A percentile compares a stretch with the other conserved stretches of the same genome.
phyloP scores from a whole-genome alignment of 495 filamentous ascomycete genomes.

The Penicillium longicatenatum region DNA sequence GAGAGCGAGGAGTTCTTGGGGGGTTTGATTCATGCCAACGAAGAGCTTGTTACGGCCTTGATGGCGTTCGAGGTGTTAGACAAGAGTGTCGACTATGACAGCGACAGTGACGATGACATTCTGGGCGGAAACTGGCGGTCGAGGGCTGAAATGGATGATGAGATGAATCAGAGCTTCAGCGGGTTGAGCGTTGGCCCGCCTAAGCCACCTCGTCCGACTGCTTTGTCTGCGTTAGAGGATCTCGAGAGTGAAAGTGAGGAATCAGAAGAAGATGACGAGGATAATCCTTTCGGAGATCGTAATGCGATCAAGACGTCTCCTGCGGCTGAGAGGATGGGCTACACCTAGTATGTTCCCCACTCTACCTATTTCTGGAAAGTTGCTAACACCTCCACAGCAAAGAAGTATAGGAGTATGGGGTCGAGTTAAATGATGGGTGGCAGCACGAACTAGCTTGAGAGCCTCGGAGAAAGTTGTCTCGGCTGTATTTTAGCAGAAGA shows the following conservation, averaged over 20 bases:
- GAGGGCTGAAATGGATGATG: conserved; percentile 29
- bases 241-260: conserved; percentile 52
- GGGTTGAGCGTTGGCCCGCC: conserved; percentile 45
- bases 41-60: conserved; percentile 84
- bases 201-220: conserved; percentile 44
- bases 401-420: conserved; percentile 20
- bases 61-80: conserved; percentile 95
- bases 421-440: not conserved
- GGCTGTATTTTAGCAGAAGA: not conserved
- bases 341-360: conserved; percentile 50
- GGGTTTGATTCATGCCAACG: conserved; percentile 77
- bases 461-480: not conserved
- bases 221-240: conserved; percentile 23
- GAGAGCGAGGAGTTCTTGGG: conserved; percentile 82
- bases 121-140: conserved; percentile 41
- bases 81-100: conserved; percentile 94
- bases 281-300: conserved; percentile 77
- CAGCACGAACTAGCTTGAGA: not conserved
- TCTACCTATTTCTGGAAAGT: not conserved
- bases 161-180: conserved; percentile 39
- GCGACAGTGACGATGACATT: conserved; percentile 75
- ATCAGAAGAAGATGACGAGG: conserved; percentile 61
- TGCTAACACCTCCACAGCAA: conserved; percentile 19
- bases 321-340: conserved; percentile 52
- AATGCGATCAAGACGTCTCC: conserved; percentile 72